Base-by-base conservation (phyloP, 352 stramenopile genomes). In the Phytophthora citricola region DNA sequence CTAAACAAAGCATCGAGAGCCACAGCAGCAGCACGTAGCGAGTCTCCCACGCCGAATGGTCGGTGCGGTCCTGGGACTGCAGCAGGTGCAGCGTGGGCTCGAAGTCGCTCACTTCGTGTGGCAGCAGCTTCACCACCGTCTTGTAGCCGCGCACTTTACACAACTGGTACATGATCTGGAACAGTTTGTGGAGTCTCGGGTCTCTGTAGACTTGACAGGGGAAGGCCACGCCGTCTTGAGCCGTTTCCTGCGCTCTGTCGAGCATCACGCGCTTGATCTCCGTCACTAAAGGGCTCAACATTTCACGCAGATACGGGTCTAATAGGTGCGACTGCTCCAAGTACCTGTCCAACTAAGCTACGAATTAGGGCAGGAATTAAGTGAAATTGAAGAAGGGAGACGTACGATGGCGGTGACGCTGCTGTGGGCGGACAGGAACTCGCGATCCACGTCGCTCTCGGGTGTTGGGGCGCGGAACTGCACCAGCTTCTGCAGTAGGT, bases 81-180 rank as follows among this genome's bases (percentile, higher is more conserved):
- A 97, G 75, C 40, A 95, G 47, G 51, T 89, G 92, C 52, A 99
- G 81, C 31, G 96, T 95, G 10, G 96, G 93, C 78, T 99, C 97
- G 56, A 99, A 93, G 84, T 99, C 93, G 39, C 81, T 83, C 24
- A 97, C 97, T 69, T 98, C 93, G 69, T 99, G 96, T 4, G 98
- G 94, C 40, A 99, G 71, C 34, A 99, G 82, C 63, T 98, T 97
- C 55, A 98, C 85, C 26, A 99, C 78, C 10, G 89, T 94, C 83
- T 99, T 99, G 75, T 90, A 94, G 20, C 97, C 97, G 31, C 98
- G 90, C 26, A 99, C 94, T 79, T 98, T 98, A 65, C 92, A 99
- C 24, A 99, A 64, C 14, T 96, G 78, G 79, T 99, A 99, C 8
- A 99, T 66, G n/a, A 97, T 43, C 70, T 94, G 85, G 75, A 97